Conservation (phyloP, 352 stramenopile genomes). For the Aphanomyces cochlioides region DNA sequence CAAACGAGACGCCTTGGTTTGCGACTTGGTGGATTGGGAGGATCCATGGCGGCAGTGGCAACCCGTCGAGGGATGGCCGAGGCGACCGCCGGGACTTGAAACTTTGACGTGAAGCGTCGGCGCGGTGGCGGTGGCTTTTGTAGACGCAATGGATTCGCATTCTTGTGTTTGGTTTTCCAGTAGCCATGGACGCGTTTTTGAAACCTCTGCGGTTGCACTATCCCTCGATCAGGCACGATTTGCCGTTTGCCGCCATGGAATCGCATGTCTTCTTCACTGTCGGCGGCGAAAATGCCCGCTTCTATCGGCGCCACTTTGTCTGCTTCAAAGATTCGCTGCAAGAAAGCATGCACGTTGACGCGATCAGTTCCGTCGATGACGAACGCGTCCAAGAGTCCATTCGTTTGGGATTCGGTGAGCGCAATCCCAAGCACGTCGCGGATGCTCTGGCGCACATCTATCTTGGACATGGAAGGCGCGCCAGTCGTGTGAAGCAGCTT, state of each 20-base stretch:
- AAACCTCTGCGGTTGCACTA: not conserved
- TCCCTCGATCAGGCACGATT: constrained; percentile 2
- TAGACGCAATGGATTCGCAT: constrained; percentile 6
- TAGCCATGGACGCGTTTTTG: constrained; percentile 17
- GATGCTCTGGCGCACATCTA: constrained; percentile 70
- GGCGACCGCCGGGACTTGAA: constrained; percentile 9
- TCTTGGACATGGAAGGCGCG: constrained; percentile 62
- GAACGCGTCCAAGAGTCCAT: constrained; percentile 58
- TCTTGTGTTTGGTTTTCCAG: not conserved
- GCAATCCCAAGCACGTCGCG: constrained; percentile 78
- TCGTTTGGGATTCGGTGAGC: constrained; percentile 67
- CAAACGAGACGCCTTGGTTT: no score
- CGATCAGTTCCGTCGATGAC: constrained; percentile 59
- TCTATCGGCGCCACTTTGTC: constrained; percentile 54
- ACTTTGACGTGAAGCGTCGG: constrained; percentile 4
- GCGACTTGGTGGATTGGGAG: no score
- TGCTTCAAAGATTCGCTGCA: constrained; percentile 62
- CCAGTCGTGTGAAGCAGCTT: constrained; percentile 70
- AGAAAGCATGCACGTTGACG: constrained; percentile 73
- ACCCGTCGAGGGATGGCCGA: not conserved
- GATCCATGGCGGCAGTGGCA: no score
- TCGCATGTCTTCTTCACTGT: not conserved
- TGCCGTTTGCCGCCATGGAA: constrained; percentile 4
- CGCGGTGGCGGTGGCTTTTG: constrained; percentile 10
- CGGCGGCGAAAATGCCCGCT: constrained; percentile 32